Conservation (phyloP, 2,329 filamentous ascomycete species). For the Chalara sp. region DNA sequence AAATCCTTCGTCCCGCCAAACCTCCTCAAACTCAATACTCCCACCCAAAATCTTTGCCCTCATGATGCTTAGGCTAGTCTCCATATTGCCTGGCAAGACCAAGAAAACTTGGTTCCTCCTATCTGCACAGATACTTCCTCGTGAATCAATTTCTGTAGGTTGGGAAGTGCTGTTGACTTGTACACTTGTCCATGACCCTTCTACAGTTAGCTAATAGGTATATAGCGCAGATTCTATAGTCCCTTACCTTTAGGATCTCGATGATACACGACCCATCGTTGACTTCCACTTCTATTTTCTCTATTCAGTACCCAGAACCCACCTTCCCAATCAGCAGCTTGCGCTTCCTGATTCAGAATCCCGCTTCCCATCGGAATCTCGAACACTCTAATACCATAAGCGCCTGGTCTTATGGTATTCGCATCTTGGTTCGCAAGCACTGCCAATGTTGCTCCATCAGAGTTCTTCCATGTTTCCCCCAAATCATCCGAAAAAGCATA, state of each 20-base stretch:
- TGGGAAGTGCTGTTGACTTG: slow-evolving; percentile 4
- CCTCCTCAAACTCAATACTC: slow-evolving; percentile 5
- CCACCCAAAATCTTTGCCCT: slow-evolving; percentile 3
- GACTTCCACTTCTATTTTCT: slow-evolving; percentile 9
- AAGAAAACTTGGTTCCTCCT: slow-evolving; percentile 11
- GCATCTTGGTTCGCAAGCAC: background rate
- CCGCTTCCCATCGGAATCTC: slow-evolving; percentile 20
- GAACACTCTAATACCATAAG: slow-evolving; percentile 13
- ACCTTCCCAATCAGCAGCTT: slow-evolving; percentile 16
- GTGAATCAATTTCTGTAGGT: slow-evolving; percentile 17
- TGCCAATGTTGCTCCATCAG: slow-evolving; percentile 12
- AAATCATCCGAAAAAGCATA: slow-evolving; percentile 19
- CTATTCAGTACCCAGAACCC: slow-evolving; percentile 19
- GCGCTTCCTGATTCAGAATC: slow-evolving; percentile 20
- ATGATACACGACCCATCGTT: slow-evolving; percentile 19
- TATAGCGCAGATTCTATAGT: no score
- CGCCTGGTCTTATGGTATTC: slow-evolving; percentile 12
- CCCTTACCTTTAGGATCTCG: slow-evolving; percentile 11
- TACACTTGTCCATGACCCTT: slow-evolving; percentile 15
- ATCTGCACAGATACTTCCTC: slow-evolving; percentile 17
- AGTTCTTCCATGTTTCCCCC: slow-evolving; percentile 16
- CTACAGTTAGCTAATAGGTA: slow-evolving; percentile 1
- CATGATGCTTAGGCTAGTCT: slow-evolving; percentile 17
- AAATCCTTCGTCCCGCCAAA: slow-evolving; percentile 17
- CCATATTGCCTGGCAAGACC: slow-evolving; percentile 18